phyloP scores from a whole-genome alignment of 805 yeast species.

The Ogataea populi-albae region DNA sequence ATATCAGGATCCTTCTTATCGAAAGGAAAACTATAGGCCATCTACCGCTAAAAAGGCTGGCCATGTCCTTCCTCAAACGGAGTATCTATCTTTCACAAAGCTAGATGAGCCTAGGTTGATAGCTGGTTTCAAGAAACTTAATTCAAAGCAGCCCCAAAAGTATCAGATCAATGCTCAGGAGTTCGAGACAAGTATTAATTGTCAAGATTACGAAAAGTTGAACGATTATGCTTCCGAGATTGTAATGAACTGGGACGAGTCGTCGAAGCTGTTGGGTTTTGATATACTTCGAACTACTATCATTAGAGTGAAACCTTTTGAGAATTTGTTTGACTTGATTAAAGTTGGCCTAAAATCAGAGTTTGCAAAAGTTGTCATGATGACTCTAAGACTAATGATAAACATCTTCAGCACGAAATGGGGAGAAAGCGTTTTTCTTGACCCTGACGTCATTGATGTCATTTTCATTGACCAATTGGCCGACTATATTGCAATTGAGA shows the following conservation, averaged over 20 bases:
- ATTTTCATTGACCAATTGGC: constrained; percentile 31
- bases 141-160: constrained; percentile 32
- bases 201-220: constrained; percentile 35
- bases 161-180: constrained; percentile 45
- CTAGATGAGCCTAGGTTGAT: constrained; percentile 25
- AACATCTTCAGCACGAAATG: constrained; percentile 51
- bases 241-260: constrained; percentile 44
- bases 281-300: constrained; percentile 58
- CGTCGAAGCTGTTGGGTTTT: constrained; percentile 50
- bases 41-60: constrained; percentile 3
- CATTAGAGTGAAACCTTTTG: constrained; percentile 39
- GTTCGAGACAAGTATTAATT: constrained; percentile 50
- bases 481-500: constrained; percentile 24
- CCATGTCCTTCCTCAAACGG: constrained; percentile 42
- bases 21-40: constrained; percentile 11
- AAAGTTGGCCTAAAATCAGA: constrained; percentile 38
- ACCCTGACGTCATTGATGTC: constrained; percentile 38
- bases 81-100: constrained; percentile 39
- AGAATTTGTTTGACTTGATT: constrained; percentile 38
- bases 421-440: constrained; percentile 46
- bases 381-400: constrained; percentile 55
- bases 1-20: constrained; percentile 23
- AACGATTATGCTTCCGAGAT: constrained; percentile 36
- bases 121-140: constrained; percentile 29
- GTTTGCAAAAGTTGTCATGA: constrained; percentile 41